Conservation (phyloP, 805 yeast genomes). For the Candida parachauliodes region DNA sequence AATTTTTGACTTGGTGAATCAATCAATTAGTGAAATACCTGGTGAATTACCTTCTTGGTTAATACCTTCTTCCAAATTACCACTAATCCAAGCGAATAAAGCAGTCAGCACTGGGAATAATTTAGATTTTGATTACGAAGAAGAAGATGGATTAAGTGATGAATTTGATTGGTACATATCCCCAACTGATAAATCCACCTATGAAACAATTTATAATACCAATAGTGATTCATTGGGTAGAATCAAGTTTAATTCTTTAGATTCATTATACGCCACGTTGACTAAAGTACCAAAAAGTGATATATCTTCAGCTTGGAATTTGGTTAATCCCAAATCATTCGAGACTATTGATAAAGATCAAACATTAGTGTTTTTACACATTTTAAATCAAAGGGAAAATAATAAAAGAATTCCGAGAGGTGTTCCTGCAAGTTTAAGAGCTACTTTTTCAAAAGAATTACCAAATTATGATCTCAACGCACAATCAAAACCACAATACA, state of each 20-base stretch:
- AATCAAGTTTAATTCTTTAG: constrained; percentile 67
- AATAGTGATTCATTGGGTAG: constrained; percentile 79
- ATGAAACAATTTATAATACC: constrained; percentile 72
- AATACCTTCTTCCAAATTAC: constrained; percentile 84
- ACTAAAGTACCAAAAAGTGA: constrained; percentile 77
- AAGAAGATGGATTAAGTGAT: constrained; percentile 59
- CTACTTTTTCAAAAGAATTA: constrained; percentile 82
- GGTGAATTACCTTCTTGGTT: constrained; percentile 82
- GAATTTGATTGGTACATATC: constrained; percentile 96
- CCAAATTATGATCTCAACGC: constrained; percentile 64
- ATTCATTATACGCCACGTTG: constrained; percentile 65
- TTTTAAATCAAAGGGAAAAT: constrained; percentile 82
- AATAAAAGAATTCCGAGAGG: constrained; percentile 84
- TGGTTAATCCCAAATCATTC: constrained; percentile 85
- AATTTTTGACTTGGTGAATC: constrained; percentile 86
- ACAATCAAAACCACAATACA: constrained; percentile 24
- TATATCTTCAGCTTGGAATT: constrained; percentile 87
- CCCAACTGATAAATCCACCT: constrained; percentile 75
- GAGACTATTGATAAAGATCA: constrained; percentile 94
- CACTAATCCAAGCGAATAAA: constrained; percentile 76
- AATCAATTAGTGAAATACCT: constrained; percentile 56
- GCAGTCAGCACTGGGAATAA: constrained; percentile 45
- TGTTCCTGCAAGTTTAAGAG: constrained; percentile 91
- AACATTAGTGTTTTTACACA: constrained; percentile 82
- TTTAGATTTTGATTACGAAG: constrained; percentile 18